Conservation (phyloP, 768 basidiomycete genomes). For the Pisolithus orientalis region DNA sequence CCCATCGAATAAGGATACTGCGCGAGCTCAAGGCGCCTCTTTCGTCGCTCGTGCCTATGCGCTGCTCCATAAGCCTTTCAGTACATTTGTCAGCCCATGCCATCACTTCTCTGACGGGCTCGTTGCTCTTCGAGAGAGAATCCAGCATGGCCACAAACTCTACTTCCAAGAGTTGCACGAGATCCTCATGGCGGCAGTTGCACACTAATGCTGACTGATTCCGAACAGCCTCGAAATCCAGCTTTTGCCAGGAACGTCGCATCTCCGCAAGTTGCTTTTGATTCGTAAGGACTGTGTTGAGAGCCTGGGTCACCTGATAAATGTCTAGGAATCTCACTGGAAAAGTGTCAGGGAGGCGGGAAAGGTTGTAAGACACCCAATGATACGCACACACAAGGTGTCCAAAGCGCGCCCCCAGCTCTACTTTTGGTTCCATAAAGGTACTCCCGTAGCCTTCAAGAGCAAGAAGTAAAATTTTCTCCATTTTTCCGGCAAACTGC, state of each 20-base stretch:
- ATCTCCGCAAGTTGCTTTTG: slow-evolving; percentile 81
- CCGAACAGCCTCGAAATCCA: slow-evolving; percentile 86
- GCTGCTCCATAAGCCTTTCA: slow-evolving; percentile 73
- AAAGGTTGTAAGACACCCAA: not conserved
- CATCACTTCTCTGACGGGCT: slow-evolving; percentile 85
- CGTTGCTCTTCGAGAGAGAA: slow-evolving; percentile 58
- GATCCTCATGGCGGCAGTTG: slow-evolving; percentile 87
- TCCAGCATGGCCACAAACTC: slow-evolving; percentile 80
- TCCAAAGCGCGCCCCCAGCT: slow-evolving; percentile 84
- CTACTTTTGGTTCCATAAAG: slow-evolving; percentile 88
- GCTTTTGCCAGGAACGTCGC: slow-evolving; percentile 82
- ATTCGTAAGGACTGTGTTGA: slow-evolving; percentile 83
- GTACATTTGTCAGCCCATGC: slow-evolving; percentile 89
- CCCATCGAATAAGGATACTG: slow-evolving; percentile 85
- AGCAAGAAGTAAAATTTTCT: slow-evolving; percentile 77
- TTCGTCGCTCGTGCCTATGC: slow-evolving; percentile 58
- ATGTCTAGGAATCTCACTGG: slow-evolving; percentile 88
- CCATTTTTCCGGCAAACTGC: slow-evolving; percentile 86
- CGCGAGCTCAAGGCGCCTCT: slow-evolving; percentile 78
- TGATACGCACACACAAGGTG: slow-evolving; percentile 74
- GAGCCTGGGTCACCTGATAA: slow-evolving; percentile 85
- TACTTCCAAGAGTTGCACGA: slow-evolving; percentile 78
- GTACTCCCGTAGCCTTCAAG: slow-evolving; percentile 81
- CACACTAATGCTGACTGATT: slow-evolving; percentile 92
- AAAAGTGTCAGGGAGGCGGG: slow-evolving; percentile 7